Base-by-base conservation (phyloP, 257 asterid species). In the Cordia subcordata region DNA sequence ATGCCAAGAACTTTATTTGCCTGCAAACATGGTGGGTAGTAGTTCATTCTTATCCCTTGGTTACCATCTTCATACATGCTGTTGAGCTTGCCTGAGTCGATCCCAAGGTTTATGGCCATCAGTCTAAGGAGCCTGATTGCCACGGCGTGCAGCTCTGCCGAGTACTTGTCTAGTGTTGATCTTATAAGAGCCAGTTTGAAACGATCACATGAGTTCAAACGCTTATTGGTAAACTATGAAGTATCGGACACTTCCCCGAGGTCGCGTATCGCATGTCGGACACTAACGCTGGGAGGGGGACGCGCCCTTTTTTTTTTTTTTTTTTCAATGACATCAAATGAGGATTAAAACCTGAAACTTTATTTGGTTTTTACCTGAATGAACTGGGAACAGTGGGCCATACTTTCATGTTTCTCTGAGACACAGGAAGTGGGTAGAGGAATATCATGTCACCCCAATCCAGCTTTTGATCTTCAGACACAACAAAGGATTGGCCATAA, bases 11-110 rank as follows among this genome's bases (percentile, higher is more conserved):
- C 79, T 53, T 67, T 66, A 53, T 70, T 67, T 55, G 79, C 79
- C 23, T 57, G 46, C 16, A 53, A 35, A 49, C 76, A 72, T 11
- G 80, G 75, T 55, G 83, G 83, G 22, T 73, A 70, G 35, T 67
- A 77, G 53, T 77, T 73, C 79, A 77, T 73, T 63, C 79, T 73
- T 37, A 77, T 69, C 33, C 74, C 79, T 47, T 73, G 83, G 14
- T 51, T 63, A 23, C n/a, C 67, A 52, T 77, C 75, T 56, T 63
- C 57, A 40, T n/a, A 73, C 27, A 63, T 40, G 52, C 52, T 44
- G 11, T 42, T 55, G 33, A 73, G 68, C 32, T 53, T n/a, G 13
- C 56, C 61, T 10, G 73, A 12, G 5, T 77, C 67, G 20, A 73
- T 60, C 9, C 70, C 75, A 13, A 77, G 82, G 58, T 73, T 77